Conservation (phyloP, 257 asterid species). For the Petunia secreta region DNA sequence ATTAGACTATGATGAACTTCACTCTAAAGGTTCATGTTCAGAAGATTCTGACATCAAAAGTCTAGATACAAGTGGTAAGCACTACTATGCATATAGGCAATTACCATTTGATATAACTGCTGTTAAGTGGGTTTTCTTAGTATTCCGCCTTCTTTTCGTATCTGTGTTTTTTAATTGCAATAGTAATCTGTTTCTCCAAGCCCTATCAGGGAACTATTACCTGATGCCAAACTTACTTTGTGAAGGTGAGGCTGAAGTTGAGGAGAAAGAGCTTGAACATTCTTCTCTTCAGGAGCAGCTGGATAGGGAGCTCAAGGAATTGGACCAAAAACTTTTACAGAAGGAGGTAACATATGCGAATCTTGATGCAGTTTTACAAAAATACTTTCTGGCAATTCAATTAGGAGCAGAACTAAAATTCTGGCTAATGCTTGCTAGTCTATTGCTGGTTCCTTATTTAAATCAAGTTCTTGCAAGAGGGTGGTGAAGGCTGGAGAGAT, state of each 20-base stretch:
- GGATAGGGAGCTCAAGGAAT: conserved; percentile 85
- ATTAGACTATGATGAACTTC: conserved; percentile 56
- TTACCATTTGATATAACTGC: conserved; percentile 20
- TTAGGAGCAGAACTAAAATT: not conserved
- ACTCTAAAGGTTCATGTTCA: conserved; percentile 43
- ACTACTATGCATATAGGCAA: not conserved
- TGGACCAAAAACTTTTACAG: conserved; percentile 85
- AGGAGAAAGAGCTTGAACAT: conserved; percentile 85
- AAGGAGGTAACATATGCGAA: conserved; percentile 66
- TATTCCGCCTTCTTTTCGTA: not conserved
- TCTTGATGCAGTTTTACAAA: not conserved
- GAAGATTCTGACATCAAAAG: conserved; percentile 54
- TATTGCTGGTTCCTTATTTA: conserved; percentile 5
- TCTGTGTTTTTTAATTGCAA: not conserved
- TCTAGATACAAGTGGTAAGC: conserved; percentile 65
- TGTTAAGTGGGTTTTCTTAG: conserved; percentile 4
- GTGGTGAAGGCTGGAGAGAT: not conserved
- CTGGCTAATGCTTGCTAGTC: not conserved
- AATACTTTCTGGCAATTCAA: conserved; percentile 17
- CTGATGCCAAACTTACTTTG: conserved; percentile 15
- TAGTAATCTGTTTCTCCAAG: conserved; percentile 21
- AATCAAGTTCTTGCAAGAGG: conserved; percentile 1
- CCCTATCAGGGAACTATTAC: not conserved
- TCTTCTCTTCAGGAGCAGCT: conserved; percentile 86
- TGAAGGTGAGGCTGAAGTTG: conserved; percentile 75